phyloP scores from a whole-genome alignment of 2,329 filamentous ascomycete genomes.

The Colletotrichum paranaense region DNA sequence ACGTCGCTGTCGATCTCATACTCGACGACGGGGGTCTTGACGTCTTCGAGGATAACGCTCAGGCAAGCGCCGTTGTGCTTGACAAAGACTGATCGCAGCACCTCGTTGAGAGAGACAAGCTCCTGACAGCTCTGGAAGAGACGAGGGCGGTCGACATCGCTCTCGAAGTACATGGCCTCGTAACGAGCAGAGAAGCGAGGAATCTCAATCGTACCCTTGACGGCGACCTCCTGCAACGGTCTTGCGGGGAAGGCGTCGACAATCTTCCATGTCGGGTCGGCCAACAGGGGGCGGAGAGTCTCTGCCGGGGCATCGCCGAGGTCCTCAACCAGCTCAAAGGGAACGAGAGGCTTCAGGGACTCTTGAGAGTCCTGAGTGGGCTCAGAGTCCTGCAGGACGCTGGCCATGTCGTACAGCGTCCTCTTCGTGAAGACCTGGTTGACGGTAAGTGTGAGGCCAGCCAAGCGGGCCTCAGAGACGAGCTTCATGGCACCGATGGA shows the following conservation, averaged over 20 bases:
- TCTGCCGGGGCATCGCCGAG: conserved; percentile 53
- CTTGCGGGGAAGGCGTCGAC: conserved; percentile 67
- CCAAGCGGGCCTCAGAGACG: conserved; percentile 63
- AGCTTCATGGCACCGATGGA: conserved; percentile 72
- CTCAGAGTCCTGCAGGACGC: conserved; percentile 54
- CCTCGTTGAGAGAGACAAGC: conserved; percentile 70
- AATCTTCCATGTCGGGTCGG: conserved; percentile 62
- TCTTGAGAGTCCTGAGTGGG: conserved; percentile 24
- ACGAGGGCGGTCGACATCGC: conserved; percentile 57
- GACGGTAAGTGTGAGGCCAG: conserved; percentile 62
- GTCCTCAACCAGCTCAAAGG: conserved; percentile 62
- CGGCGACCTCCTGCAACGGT: conserved; percentile 69
- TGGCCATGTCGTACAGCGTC: conserved; percentile 64
- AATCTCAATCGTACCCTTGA: conserved; percentile 65
- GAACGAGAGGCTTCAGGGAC: conserved; percentile 44
- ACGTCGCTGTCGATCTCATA: conserved; percentile 63
- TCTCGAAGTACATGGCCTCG: conserved; percentile 71
- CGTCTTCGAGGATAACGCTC: conserved; percentile 67
- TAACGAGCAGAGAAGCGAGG: conserved; percentile 74
- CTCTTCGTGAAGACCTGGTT: conserved; percentile 65
- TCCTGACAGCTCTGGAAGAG: conserved; percentile 63
- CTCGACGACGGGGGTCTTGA: conserved; percentile 62
- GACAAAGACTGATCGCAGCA: conserved; percentile 74
- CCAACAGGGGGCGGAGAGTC: conserved; percentile 62
- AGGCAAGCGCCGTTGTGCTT: conserved; percentile 61